phyloP scores from a whole-genome alignment of 441 rosid species.

The Geranium incanum region DNA sequence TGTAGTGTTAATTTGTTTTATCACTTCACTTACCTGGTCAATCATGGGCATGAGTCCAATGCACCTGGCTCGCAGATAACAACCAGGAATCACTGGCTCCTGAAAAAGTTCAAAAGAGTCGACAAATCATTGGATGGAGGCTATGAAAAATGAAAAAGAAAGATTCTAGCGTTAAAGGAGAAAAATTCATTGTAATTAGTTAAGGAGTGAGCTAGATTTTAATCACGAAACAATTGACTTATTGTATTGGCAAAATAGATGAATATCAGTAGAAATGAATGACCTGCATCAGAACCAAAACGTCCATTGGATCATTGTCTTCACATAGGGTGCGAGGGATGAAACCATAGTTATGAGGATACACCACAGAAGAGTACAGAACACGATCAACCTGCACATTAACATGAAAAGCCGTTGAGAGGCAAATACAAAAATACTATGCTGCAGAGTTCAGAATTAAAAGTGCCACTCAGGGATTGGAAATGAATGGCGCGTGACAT shows the following conservation, averaged over 20 bases:
- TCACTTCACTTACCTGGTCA: slow-evolving; percentile 28
- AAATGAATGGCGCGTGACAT: background rate
- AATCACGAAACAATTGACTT: background rate
- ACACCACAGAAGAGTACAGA: slow-evolving; percentile 94
- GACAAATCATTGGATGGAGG: background rate
- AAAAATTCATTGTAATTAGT: too few relatives aligned
- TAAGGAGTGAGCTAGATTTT: background rate
- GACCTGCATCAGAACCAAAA: slow-evolving; percentile 94
- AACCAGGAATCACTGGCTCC: slow-evolving; percentile 92
- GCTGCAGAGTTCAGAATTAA: background rate
- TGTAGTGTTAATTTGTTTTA: too few relatives aligned
- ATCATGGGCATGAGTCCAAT: slow-evolving; percentile 62
- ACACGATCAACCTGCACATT: slow-evolving; percentile 72
- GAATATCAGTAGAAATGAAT: background rate
- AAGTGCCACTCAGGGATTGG: background rate
- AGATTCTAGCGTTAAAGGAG: background rate
- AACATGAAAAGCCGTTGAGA: slow-evolving; percentile 4
- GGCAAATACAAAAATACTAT: background rate
- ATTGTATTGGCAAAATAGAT: background rate
- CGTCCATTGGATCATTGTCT: slow-evolving; percentile 96
- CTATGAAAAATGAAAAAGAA: slow-evolving; percentile 7
- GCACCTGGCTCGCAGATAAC: slow-evolving; percentile 91
- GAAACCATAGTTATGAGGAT: slow-evolving; percentile 97
- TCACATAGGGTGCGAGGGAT: slow-evolving; percentile 93
- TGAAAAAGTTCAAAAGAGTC: slow-evolving; percentile 14